phyloP scores from a whole-genome alignment of 495 filamentous ascomycete genomes.

The Penicillium soppii region DNA sequence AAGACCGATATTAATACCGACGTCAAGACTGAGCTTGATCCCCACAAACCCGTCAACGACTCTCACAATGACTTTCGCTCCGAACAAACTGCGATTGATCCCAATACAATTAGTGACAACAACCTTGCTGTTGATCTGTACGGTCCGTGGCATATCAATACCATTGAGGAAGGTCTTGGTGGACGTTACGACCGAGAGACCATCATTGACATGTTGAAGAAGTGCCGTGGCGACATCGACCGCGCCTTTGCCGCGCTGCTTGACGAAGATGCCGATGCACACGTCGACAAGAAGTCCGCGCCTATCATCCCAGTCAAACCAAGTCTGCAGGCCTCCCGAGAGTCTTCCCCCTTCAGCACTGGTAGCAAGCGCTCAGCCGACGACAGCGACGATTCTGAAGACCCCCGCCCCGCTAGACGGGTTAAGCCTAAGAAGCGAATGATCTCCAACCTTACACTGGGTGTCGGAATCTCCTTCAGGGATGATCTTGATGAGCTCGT shows the following conservation, averaged over 20 bases:
- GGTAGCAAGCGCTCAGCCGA: conserved; percentile 52
- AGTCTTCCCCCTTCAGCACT: conserved; percentile 46
- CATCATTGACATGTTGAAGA: conserved; percentile 58
- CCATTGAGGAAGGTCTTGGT: conserved; percentile 56
- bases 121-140: conserved; percentile 36
- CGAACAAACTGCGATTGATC: too few relatives aligned
- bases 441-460: conserved; percentile 41
- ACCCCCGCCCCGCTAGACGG: conserved; percentile 32
- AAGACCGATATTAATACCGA: conserved; percentile 21
- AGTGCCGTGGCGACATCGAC: conserved; percentile 61
- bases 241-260: conserved; percentile 58
- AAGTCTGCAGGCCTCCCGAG: conserved; percentile 39
- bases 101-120: conserved; percentile 14
- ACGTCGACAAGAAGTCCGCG: conserved; percentile 20
- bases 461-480: conserved; percentile 47
- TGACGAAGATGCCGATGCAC: conserved; percentile 43
- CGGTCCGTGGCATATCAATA: conserved; percentile 62
- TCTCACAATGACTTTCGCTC: too few relatives aligned
- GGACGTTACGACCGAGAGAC: conserved; percentile 52
- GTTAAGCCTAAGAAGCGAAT: conserved; percentile 36
- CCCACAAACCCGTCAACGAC: too few relatives aligned
- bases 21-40: background rate
- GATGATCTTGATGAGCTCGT: conserved; percentile 47
- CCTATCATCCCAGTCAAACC: conserved; percentile 35
- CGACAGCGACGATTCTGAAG: conserved; percentile 42